Conservation (phyloP, 2,329 filamentous ascomycete species). For the Macrophomina pseudophaseolina region DNA sequence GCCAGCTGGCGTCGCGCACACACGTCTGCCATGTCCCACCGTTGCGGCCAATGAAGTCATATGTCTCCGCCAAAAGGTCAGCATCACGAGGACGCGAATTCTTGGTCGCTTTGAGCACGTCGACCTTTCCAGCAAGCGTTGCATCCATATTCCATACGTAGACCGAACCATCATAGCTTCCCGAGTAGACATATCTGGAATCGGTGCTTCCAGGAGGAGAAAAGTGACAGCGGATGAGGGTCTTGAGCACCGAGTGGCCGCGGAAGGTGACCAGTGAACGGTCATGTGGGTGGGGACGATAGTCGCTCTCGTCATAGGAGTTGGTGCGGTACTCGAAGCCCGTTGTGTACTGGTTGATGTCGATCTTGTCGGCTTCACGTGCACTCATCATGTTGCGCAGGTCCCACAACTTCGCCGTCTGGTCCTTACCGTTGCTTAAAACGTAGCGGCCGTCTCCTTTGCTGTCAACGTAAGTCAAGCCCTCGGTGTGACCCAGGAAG, state of each 20-base stretch:
- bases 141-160: conserved; percentile 95
- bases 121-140: conserved; percentile 76
- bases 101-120: conserved; percentile 74
- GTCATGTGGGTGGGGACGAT: conserved; percentile 78
- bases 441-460: conserved; percentile 91
- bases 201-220: conserved; percentile 85
- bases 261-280: conserved; percentile 93
- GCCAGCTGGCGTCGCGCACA: conserved; percentile 89
- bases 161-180: conserved; percentile 86
- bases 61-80: conserved; percentile 61
- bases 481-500: conserved; percentile 69
- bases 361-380: conserved; percentile 62
- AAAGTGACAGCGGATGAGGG: conserved; percentile 94
- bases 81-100: conserved; percentile 62
- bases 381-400: conserved; percentile 85
- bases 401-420: conserved; percentile 98
- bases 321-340: conserved; percentile 78
- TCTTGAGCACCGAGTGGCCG: conserved; percentile 86
- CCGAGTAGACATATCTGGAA: conserved; percentile 90
- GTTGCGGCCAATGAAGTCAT: conserved; percentile 62
- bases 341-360: conserved; percentile 62
- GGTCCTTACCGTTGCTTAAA: conserved; percentile 92
- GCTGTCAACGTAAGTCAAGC: conserved; percentile 71
- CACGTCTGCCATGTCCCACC: conserved; percentile 72
- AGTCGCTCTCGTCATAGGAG: conserved; percentile 67